phyloP scores from a whole-genome alignment of 768 basidiomycete genomes.

The Phylloporus sp. region DNA sequence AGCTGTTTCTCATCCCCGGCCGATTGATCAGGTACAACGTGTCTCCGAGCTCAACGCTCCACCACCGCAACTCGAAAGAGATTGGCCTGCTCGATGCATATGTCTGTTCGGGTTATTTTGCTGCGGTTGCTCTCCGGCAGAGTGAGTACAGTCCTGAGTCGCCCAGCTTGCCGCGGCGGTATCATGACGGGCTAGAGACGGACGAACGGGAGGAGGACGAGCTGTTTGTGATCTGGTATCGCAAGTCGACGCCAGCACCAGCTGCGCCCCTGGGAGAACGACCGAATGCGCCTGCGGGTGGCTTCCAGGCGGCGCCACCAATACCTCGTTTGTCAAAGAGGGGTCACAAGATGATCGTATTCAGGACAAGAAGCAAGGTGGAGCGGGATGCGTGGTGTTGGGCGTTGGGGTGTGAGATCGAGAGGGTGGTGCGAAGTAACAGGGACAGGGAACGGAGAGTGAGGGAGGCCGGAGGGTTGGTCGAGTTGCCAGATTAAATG shows the following conservation, averaged over 20 bases:
- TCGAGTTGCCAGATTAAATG: conserved; percentile 29
- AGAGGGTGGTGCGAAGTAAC: conserved; percentile 64
- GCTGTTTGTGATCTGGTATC: conserved; percentile 78
- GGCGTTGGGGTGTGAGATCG: conserved; percentile 88
- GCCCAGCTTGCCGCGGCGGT: conserved; percentile 60
- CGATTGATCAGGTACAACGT: conserved; percentile 71
- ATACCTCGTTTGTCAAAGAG: conserved; percentile 49
- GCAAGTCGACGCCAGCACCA: conserved; percentile 31
- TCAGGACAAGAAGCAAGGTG: conserved; percentile 74
- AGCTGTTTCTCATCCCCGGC: conserved; percentile 73
- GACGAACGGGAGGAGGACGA: conserved; percentile 87
- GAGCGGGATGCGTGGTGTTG: conserved; percentile 96
- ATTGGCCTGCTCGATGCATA: conserved; percentile 72
- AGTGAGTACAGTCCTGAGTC: conserved; percentile 60
- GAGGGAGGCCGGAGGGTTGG: conserved; percentile 60
- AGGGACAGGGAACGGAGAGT: conserved; percentile 61
- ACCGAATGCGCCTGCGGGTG: conserved; percentile 18
- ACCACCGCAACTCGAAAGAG: conserved; percentile 50
- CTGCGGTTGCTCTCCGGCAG: conserved; percentile 58
- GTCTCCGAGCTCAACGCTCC: conserved; percentile 52
- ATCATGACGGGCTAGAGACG: conserved; percentile 86
- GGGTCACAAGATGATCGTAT: conserved; percentile 60
- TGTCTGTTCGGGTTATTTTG: conserved; percentile 83
- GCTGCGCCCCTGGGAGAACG: conserved; percentile 2
- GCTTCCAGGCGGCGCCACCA: conserved; percentile 15